Conservation (phyloP, 805 yeast genomes). For the Debaryomyces maramus region DNA sequence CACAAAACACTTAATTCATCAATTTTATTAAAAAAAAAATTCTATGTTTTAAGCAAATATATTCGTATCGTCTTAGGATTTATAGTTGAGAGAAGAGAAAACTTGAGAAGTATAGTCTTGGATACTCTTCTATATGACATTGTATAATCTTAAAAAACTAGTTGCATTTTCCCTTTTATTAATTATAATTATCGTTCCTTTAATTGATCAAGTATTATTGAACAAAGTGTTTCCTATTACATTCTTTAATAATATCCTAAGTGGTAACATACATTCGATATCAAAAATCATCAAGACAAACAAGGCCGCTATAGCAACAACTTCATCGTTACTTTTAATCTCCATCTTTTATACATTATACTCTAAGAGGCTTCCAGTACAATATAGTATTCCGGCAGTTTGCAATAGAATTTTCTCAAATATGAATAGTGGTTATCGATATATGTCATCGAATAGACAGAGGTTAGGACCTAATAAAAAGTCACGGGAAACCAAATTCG, state of each 20-base stretch:
- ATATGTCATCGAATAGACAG: conserved; percentile 7
- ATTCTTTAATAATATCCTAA: neutral
- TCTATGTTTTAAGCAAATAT: no score
- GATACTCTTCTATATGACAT: conserved; percentile 1
- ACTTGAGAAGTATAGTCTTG: no score
- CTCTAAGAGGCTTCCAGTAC: conserved; percentile 4
- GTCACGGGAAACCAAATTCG: conserved; percentile 35
- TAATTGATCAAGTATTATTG: neutral
- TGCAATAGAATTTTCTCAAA: conserved; percentile 7
- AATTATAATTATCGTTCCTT: conserved; percentile 3
- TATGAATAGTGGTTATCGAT: conserved; percentile 18
- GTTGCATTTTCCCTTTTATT: conserved; percentile 5
- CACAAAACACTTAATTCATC: neutral
- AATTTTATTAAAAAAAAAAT: neutral
- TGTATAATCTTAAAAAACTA: neutral
- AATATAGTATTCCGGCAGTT: conserved; percentile 10
- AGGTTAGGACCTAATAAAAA: conserved; percentile 14
- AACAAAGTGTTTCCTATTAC: neutral
- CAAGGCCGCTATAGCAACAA: conserved; percentile 9
- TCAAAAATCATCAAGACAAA: conserved; percentile 1
- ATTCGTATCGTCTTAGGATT: no score
- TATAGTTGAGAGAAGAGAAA: no score
- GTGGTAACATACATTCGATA: neutral
- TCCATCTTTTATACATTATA: conserved; percentile 7
- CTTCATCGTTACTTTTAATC: conserved; percentile 9